Evolutionary conservation across 2,329 filamentous ascomycete species (phyloP).

Genomic region (Sordariomycetes sp.): DNA sequence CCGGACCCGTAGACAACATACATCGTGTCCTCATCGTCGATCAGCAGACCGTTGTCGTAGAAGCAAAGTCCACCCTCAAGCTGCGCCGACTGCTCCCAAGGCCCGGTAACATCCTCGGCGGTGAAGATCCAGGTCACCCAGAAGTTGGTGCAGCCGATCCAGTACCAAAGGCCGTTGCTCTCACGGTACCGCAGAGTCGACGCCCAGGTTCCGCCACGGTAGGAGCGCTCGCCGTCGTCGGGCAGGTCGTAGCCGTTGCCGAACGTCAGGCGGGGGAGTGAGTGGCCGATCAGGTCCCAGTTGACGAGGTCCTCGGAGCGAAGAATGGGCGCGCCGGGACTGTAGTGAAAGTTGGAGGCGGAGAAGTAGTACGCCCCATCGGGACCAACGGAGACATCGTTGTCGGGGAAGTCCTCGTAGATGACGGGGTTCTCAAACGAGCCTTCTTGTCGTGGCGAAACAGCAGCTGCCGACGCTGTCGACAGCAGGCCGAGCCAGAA

Average conservation of each 20-base stretch:
- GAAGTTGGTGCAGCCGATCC: constrained; percentile 46
- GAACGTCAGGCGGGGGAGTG: constrained; percentile 34
- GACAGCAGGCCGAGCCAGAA: no score
- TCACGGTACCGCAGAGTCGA: constrained; percentile 41
- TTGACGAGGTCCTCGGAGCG: constrained; percentile 45
- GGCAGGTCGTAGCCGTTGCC: constrained; percentile 37
- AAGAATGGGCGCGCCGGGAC: constrained; percentile 45
- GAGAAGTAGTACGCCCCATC: constrained; percentile 45
- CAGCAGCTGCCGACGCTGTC: neutral
- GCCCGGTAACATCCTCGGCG: constrained; percentile 26
- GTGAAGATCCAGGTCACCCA: constrained; percentile 45
- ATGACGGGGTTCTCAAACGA: constrained; percentile 41
- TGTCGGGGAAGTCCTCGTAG: constrained; percentile 45
- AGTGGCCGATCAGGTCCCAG: constrained; percentile 36
- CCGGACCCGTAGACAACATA: constrained; percentile 46
- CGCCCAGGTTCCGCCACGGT: constrained; percentile 47
- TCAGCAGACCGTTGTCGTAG: constrained; percentile 48
- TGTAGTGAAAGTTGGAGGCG: constrained; percentile 47
- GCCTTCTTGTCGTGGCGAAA: neutral
- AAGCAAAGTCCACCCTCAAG: constrained; percentile 35
- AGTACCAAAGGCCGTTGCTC: constrained; percentile 41
- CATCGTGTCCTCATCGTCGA: constrained; percentile 50
- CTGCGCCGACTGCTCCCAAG: constrained; percentile 28
- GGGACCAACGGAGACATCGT: constrained; percentile 41
- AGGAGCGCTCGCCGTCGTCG: constrained; percentile 27